Percentiles rank a stretch among this genome's conserved stretches.
These are phyloP conservation scores for Zasmidium citrigriseum DNA, from an alignment of 2,329 filamentous ascomycete species.

Conservation along the genomic window DNA sequence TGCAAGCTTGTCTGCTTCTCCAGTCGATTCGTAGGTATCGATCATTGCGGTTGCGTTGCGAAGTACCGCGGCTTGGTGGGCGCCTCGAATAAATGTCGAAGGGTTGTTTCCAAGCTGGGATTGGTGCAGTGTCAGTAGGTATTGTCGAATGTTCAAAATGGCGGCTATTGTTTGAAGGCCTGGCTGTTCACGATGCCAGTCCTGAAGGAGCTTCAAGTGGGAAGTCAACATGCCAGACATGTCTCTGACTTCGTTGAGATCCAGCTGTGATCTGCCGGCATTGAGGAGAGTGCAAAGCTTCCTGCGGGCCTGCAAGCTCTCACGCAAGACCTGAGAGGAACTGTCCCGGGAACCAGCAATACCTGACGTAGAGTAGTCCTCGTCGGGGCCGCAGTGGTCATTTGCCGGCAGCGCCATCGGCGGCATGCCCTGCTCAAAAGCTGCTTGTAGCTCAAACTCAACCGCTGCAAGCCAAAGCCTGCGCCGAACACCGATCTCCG, in stretches of 20 bases:
- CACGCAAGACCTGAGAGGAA: background rate
- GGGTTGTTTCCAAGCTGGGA: background rate
- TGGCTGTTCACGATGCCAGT: background rate
- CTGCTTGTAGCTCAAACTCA: background rate
- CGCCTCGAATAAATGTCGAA: background rate
- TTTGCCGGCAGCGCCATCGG: background rate
- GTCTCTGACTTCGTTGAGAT: background rate
- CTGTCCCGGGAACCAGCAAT: background rate
- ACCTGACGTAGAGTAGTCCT: background rate
- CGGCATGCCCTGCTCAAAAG: background rate
- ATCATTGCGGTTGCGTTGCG: background rate
- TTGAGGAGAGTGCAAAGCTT: background rate
- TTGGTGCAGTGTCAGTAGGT: background rate
- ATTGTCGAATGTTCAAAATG: background rate
- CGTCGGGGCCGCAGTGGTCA: background rate
- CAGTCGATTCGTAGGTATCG: background rate
- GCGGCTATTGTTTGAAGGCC: too few relatives aligned
- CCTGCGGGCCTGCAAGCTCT: background rate
- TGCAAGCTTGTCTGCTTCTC: background rate
- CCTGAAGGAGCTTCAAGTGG: background rate
- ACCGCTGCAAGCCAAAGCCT: background rate
- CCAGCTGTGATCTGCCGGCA: background rate
- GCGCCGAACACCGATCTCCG: background rate
- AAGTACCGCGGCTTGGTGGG: background rate
- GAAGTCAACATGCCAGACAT: background rate